Base-by-base conservation (phyloP, 345 rosid genomes). In the Eucalyptus globulus region DNA sequence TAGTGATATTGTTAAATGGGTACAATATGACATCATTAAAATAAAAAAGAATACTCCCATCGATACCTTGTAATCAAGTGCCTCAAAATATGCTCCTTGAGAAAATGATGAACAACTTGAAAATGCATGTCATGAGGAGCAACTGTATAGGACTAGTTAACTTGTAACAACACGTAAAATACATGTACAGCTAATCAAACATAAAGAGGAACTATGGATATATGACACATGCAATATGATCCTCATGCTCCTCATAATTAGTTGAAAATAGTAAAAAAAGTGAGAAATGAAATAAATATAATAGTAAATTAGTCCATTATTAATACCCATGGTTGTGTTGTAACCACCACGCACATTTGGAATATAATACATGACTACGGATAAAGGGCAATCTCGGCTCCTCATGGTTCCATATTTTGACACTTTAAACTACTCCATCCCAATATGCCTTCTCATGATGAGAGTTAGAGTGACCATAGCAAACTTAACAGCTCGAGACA, bases 81-180 rank as follows among this genome's bases (percentile, higher is more conserved):
- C 91, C 89, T 90, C 87, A 83, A 88, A 87, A 96, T 91, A 91
- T 96, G 99, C 88, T 94, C 95, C 91, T 95, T 93, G 89, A 96
- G 87, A 34, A 95, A 90, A 91, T 95, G 96, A 91, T 96, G 94
- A 87, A 96, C 94, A 58, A 94, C 88, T 88, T 92, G 96, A 92
- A 97, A 98, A 91, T 97, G 98, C 89, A 91, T 88, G 72, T 94
- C 97, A 67, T 95, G 99, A 29, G 97, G 95, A 89, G 94, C 95
- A 89, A 96, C 91, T 45, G 96, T 88, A 93, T 87, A 93, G 88
- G 94, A 95, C 83, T 98, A 97, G 91, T 91, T 95, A 87, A 97
- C 95, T 96, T 97, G 94, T 89, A 89, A 37, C 45, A 69, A 62
- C 4, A 49, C 8, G 50, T 11, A 4, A 62, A 29, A n/a, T 7